Conservation (phyloP, 2,329 filamentous ascomycete species). For the Dryadomyces quercus-mongolicae region DNA sequence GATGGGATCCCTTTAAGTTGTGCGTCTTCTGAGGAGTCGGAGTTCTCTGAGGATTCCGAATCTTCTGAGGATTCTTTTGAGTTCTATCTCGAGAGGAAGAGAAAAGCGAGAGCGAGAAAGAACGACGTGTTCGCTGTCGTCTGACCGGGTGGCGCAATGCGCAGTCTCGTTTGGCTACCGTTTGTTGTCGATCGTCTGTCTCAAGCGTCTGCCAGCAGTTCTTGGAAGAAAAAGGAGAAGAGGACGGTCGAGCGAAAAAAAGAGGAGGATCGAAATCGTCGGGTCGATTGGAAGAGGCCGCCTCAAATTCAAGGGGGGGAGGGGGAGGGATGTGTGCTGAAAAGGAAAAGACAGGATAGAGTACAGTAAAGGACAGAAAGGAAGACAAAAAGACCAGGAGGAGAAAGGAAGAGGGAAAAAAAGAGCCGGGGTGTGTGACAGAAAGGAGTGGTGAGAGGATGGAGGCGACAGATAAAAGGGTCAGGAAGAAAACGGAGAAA, state of each 20-base stretch:
- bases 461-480: not conserved
- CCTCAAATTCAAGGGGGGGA: not conserved
- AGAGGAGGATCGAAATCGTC: not conserved
- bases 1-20: too few relatives aligned
- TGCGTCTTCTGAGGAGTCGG: too few relatives aligned
- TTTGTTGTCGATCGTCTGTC: not conserved
- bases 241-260: not conserved
- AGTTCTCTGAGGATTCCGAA: too few relatives aligned
- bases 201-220: conserved; percentile 4
- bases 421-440: not conserved
- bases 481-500: not conserved
- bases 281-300: not conserved
- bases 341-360: not conserved
- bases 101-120: not conserved
- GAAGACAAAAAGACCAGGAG: not conserved
- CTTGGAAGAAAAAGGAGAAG: not conserved
- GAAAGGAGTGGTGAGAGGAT: not conserved
- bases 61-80: not conserved
- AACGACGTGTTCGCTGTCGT: not conserved
- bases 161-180: not conserved
- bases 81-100: not conserved
- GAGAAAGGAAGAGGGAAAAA: not conserved
- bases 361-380: not conserved
- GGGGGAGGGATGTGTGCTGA: not conserved
- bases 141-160: not conserved